Percentiles rank a stretch among this genome's conserved stretches.
These are phyloP conservation scores for Echium plantagineum DNA, from an alignment of 257 asterid genomes.

Conservation along the genomic window DNA sequence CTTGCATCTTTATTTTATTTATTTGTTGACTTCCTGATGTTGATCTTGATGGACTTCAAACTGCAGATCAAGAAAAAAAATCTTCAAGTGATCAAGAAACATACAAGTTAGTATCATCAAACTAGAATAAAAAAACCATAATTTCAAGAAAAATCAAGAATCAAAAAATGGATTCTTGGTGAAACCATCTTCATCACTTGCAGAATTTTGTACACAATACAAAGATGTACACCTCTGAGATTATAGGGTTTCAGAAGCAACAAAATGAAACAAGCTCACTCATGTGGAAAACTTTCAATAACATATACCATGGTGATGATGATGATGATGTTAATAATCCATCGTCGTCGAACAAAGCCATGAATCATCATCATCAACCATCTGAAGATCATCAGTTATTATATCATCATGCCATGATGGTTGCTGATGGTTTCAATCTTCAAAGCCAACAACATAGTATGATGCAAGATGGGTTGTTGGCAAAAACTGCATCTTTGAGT, in stretches of 20 bases:
- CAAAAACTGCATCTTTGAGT: conserved; percentile 13
- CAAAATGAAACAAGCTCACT: conserved; percentile 4
- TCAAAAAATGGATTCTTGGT: conserved; percentile 25
- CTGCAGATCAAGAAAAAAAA: conserved; percentile 1
- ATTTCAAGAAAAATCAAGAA: conserved; percentile 1
- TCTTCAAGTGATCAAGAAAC: conserved; percentile 8
- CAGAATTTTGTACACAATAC: conserved; percentile 26
- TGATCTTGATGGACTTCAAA: conserved; percentile 1
- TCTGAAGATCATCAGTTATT: conserved; percentile 10
- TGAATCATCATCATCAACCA: conserved; percentile 13
- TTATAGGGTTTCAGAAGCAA: conserved; percentile 51
- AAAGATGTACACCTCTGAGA: conserved; percentile 63
- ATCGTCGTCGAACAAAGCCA: conserved; percentile 29
- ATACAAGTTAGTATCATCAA: not conserved
- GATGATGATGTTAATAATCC: too few relatives aligned
- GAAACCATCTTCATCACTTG: conserved; percentile 29
- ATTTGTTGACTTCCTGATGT: conserved; percentile 8
- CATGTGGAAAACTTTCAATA: conserved; percentile 40
- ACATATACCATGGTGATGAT: conserved; percentile 4
- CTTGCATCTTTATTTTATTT: conserved; percentile 5
- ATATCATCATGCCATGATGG: conserved; percentile 23
- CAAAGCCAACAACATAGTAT: conserved; percentile 18
- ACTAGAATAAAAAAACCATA: not conserved
- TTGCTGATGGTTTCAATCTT: conserved; percentile 19
- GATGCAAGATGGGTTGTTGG: conserved; percentile 26